Evolutionary conservation across 306 rosid species (phyloP), one percentile per base, ranked within the genome.

Genomic region (Inga laurina): DNA sequence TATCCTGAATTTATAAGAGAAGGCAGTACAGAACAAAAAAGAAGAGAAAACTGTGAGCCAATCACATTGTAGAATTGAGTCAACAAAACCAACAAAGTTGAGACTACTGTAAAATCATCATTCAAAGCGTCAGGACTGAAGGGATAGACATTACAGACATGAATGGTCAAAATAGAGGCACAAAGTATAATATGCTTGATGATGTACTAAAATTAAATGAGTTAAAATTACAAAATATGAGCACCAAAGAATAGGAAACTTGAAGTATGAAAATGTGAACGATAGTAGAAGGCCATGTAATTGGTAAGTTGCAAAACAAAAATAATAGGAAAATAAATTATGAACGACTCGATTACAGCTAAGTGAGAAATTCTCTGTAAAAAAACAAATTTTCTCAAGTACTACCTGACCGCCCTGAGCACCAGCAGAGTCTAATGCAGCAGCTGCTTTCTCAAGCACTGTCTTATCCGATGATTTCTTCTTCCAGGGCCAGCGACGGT

Each of bases 401-500:
- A 61, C 62, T 81, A 97, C 99, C 88, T 85, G 92, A 86, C 90
- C 93, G 18, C 49, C 76, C 82, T 85, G 90, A 75, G 84, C 82
- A 81, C 81, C 65, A 56, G 87, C 91, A 77, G 88, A 84, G 46
- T 90, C 98, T 54, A 91, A 89, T 27, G 85, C 90, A 41, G 97
- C 91, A 35, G 85, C 91, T 15, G 88, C 97, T 87, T 87, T 97
- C 68, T 92, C 99, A 68, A 91, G 92, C 66, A 91, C 91, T 72
- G 86, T 84, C 87, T 92, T 97, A 76, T 97, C 99, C 3, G 97
- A 86, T 37, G 98, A 91, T 72, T 97, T 97, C 78, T 97, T 97
- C 95, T 97, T 97, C 99, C 99, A 97, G 0, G 99, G 99, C 99
- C 99, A 97, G 52, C 98, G 88, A 43, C 98, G 88, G 71, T 96